Base-by-base conservation (phyloP, 352 stramenopile genomes). In the Pythium monospermum region DNA sequence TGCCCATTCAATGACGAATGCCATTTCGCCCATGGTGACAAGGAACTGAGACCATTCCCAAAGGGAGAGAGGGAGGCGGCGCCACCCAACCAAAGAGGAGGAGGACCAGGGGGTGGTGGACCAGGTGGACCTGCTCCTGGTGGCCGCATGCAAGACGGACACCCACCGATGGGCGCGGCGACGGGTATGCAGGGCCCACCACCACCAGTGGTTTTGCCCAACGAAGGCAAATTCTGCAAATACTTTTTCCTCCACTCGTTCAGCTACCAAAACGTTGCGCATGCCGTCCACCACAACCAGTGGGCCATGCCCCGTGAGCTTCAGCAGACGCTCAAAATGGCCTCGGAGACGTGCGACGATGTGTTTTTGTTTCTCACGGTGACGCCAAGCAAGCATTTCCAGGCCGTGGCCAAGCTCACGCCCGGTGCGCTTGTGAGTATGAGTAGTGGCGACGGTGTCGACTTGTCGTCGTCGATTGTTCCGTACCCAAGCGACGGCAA, bases 1-100 rank as follows among this genome's bases (percentile, higher is more conserved):
- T 99, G 96, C 79, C 96, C 95, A 4, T 99, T 98, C 73, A 87
- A 86, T 16, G 94, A 98, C 37, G 90, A 96, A 31, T 99, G 96
- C 64, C 94, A 98, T 53, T 99, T 98, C 76, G 96, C 96, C 0
- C 96, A 99, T 71, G 95, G 95, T 18, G 86, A 97, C 38, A 83
- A 84, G 27, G 94, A 98, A 61, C 66, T 98, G 30, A 59, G 87
- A 6, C 82, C 84, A 27, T 95, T 95, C 56, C 83, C 85, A 3
- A 89, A 91, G 50, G 85, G 70, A 21, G 76, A 88, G 40, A 75
- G 84, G 11, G 71, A 79, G n/a, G 47, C n/a, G n/a, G n/a, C n/a
- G n/a, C n/a, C n/a, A n/a, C n/a, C n/a, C n/a, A n/a, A n/a, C n/a
- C n/a, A n/a, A n/a, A n/a, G 59, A 23, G 61, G 70, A 21, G 47